Percentiles rank a stretch among this genome's conserved stretches.
phyloP scores from a whole-genome alignment of 192 early-diverging fungal genomes.

The Podila verticillata region DNA sequence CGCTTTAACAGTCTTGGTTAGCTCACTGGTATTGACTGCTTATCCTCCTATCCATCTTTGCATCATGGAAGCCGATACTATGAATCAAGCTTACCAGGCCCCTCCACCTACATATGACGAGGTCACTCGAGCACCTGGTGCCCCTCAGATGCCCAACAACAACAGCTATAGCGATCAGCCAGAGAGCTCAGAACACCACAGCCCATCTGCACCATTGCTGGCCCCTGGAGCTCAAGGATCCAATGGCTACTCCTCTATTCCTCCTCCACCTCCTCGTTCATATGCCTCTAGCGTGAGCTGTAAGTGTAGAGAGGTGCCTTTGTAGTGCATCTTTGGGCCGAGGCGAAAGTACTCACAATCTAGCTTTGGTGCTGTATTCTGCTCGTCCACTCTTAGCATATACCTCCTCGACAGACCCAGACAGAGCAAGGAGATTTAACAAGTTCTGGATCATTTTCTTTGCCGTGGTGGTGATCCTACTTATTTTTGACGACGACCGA shows the following conservation, averaged over 20 bases:
- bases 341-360: neutral
- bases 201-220: slow-evolving; percentile 17
- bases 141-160: neutral
- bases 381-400: neutral
- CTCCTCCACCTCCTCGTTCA: slow-evolving; percentile 3
- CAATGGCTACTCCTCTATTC: slow-evolving; percentile 10
- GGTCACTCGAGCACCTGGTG: slow-evolving; percentile 7
- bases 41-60: too few species aligned
- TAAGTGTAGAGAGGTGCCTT: neutral
- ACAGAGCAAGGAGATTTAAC: slow-evolving; percentile 9
- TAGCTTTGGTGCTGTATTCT: neutral
- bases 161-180: neutral
- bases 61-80: too few species aligned
- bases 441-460: slow-evolving; percentile 23
- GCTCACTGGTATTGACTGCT: too few species aligned
- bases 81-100: neutral
- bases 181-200: neutral
- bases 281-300: neutral
- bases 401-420: neutral
- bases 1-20: too few species aligned
- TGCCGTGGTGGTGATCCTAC: neutral
- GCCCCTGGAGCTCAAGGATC: neutral
- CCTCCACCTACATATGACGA: slow-evolving; percentile 31
- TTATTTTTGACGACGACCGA: neutral
- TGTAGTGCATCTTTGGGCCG: neutral